Evolutionary conservation across 805 yeast genomes (phyloP), one percentile per base, ranked within the genome.

Genomic region (Nakazawaea wyomingensis): DNA sequence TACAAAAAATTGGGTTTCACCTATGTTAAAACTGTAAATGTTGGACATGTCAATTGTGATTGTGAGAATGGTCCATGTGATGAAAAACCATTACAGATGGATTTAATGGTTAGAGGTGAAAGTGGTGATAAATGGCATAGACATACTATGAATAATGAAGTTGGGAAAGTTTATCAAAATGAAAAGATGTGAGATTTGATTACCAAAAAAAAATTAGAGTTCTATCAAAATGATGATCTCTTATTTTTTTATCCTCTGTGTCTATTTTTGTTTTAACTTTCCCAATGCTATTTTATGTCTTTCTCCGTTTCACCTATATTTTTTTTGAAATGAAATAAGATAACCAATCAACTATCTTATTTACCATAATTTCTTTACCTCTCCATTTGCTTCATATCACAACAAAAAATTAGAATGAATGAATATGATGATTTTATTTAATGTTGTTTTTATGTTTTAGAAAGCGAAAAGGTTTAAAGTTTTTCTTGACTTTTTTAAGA

Each of bases 1-100:
- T 76, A 76, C 54, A 68, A 71, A 44, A 65, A 57, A 49, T 76
- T 74, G 56, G 80, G 76, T 5, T 75, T 74, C 50, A 60, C 65
- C 27, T 66, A 68, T 24, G 71, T 69, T 20, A 35, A 34, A 17
- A 34, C 39, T 39, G 67, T 69, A 43, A 76, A 74, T 50, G 75
- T 75, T 30, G 57, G 69, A 52, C 62, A 65, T 9, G 64, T 63
- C 39, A 48, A 48, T 35, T 45, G 59, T 29, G 53, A 54, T 44
- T 46, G 53, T 22, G 48, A 21, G 13, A 65, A 60, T 46, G 48
- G 49, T n/a, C 66, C 64, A 6, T 53, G 67, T 35, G 47, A 35
- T 13, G 43, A 44, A 17, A 35, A 34, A 35, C 47, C 47, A 19
- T 39, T 44, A 22, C 47, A 39, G 37, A 61, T 64, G 68, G 69